Evolutionary conservation across 139 green algal genomes (phyloP), one percentile per base, ranked within the genome.

Genomic region (Pleodorina starrii): DNA sequence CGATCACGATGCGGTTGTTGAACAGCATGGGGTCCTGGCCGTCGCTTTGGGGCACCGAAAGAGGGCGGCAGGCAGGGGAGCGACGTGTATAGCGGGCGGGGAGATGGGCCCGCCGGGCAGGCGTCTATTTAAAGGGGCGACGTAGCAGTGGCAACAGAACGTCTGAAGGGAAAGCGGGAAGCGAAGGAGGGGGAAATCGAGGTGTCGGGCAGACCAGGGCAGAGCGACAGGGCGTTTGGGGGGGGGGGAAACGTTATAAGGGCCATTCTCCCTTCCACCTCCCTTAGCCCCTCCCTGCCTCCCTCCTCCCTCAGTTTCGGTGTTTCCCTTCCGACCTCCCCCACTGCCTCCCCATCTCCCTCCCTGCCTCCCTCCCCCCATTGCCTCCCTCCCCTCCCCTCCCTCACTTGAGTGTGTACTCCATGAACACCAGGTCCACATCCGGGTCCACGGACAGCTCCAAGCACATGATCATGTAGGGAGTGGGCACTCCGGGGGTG

Each of bases 401-500:
- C 63, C 48, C 81, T 27, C 44, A 87, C 81, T 89, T 89, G 23
- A 89, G 84, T 0, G 48, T 89, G 84, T 89, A 89, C 71, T 89
- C 84, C 84, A 89, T 59, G 36, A 89, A 75, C 23, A 89, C 84
- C 84, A 89, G 69, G 27, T 89, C 84, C 48, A 83, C 69, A 46
- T 89, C 84, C 2, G 68, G 68, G 5, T 89, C 84, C 32, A 89
- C 69, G 48, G 44, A 73, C 46, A 89, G 84, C 27, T 89, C 84
- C 69, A 89, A 48, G 68, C 84, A 89, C 84, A 89, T 73, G 50
- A 87, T 87, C 81, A 87, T 87, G 81, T 87, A 87, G 19, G 81
- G 81, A 29, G 81, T 77, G 42, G 81, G 81, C 42, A 87, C 60
- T 7, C 81, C 81, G 1, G 81, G 81, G 16, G 81, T 87, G 42